phyloP scores from a whole-genome alignment of 768 basidiomycete species.

The Tubosaeta sp. region DNA sequence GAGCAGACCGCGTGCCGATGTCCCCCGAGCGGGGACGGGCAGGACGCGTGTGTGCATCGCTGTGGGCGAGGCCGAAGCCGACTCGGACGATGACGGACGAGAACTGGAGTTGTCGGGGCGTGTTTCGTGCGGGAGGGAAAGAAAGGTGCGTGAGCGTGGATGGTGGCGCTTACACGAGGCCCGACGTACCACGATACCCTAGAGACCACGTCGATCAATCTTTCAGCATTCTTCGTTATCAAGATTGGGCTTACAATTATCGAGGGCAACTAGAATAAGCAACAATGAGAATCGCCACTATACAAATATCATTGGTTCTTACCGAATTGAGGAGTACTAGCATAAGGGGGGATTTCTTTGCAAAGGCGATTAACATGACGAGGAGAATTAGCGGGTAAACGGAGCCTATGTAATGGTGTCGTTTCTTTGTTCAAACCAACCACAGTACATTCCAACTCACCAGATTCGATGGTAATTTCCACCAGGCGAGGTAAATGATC shows the following conservation, averaged over 20 bases:
- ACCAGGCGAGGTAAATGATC: background rate
- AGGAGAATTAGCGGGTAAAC: constrained; percentile 5
- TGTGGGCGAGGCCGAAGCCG: constrained; percentile 15
- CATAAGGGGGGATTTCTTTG: background rate
- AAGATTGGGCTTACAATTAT: constrained; percentile 11
- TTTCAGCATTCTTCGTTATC: background rate
- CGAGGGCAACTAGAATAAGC: constrained; percentile 7
- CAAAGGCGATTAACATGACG: constrained; percentile 10
- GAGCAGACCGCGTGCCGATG: background rate
- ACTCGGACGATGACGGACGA: constrained; percentile 26
- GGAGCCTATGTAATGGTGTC: background rate
- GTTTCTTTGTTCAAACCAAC: background rate
- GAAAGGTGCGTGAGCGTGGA: background rate
- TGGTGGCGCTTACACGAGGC: too few species aligned
- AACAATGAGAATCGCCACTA: background rate
- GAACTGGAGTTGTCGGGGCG: constrained; percentile 5
- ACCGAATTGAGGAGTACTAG: constrained; percentile 15
- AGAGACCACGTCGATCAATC: background rate
- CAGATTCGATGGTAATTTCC: background rate
- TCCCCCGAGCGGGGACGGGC: background rate
- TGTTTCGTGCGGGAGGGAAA: background rate
- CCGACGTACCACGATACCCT: constrained; percentile 11
- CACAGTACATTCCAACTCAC: background rate
- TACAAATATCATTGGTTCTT: background rate
- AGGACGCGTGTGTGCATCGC: background rate